phyloP scores from a whole-genome alignment of 371 early-diverging fungal species.

The Mortierella sp. region DNA sequence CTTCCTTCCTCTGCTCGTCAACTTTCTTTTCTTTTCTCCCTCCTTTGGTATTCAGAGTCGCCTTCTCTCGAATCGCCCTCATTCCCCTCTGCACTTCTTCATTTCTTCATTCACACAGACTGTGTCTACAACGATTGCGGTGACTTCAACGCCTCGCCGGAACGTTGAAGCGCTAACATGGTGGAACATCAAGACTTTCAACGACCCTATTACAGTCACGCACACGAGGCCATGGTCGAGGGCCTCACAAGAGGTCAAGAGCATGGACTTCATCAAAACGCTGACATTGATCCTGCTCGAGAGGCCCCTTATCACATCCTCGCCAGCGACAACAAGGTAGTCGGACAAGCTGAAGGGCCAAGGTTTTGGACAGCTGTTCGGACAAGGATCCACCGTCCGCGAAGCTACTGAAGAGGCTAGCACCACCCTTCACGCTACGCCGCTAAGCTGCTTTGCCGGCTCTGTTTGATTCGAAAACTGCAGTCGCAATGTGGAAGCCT shows the following conservation, averaged over 20 bases:
- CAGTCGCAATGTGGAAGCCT: slow-evolving; percentile 66
- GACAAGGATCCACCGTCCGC: slow-evolving; percentile 68
- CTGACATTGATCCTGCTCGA: slow-evolving; percentile 45
- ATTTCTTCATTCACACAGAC: neutral
- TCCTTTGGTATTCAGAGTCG: too few relatives aligned
- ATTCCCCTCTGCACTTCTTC: too few relatives aligned
- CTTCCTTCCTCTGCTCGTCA: too few relatives aligned
- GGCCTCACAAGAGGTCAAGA: slow-evolving; percentile 38
- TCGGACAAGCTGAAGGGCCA: slow-evolving; percentile 64
- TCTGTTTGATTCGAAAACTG: slow-evolving; percentile 65
- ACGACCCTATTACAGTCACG: slow-evolving; percentile 44
- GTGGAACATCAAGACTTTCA: slow-evolving; percentile 30
- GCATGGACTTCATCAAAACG: slow-evolving; percentile 39
- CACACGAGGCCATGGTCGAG: slow-evolving; percentile 41
- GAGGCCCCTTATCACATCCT: slow-evolving; percentile 61
- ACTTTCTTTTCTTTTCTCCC: too few relatives aligned
- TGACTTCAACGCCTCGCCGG: too few relatives aligned
- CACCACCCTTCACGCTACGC: slow-evolving; percentile 56
- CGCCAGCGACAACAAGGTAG: slow-evolving; percentile 53
- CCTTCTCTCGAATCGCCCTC: too few relatives aligned
- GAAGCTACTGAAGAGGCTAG: slow-evolving; percentile 63
- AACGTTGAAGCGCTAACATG: too few relatives aligned
- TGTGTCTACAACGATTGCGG: too few relatives aligned
- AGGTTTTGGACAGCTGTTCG: slow-evolving; percentile 59
- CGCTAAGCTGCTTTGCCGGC: slow-evolving; percentile 59